Conservation (phyloP, 2,329 filamentous ascomycete genomes). For the Fusarium sp. region DNA sequence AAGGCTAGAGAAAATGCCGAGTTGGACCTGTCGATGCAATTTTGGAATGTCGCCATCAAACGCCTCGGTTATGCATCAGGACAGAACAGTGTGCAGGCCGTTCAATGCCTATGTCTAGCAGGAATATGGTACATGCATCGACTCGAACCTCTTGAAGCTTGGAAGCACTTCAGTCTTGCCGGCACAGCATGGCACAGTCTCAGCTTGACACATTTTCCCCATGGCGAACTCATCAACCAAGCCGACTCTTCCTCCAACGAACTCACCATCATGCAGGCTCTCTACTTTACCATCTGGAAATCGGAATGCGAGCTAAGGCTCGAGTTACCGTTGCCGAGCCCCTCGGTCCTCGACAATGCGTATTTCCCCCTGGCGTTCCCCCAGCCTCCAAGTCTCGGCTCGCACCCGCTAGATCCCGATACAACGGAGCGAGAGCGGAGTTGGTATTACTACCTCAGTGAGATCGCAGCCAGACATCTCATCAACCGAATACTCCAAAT, state of each 20-base stretch:
- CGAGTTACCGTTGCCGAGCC: neutral
- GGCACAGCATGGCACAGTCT: neutral
- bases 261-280: neutral
- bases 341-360: neutral
- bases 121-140: neutral
- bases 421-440: neutral
- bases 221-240: neutral
- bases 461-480: constrained; percentile 17
- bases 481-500: constrained; percentile 5
- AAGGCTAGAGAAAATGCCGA: neutral
- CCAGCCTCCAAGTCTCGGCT: neutral
- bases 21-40: neutral
- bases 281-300: neutral
- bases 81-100: neutral
- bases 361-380: neutral
- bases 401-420: neutral
- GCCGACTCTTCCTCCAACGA: neutral
- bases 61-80: neutral
- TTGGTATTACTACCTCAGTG: constrained; percentile 17
- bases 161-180: neutral
- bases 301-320: neutral
- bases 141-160: neutral
- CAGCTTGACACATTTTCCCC: neutral
- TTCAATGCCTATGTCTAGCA: neutral
- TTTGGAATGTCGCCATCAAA: neutral